These are phyloP conservation scores for Dictyostelium firmibasis DNA, from an alignment of 78 protist species.

Conservation along the genomic window DNA sequence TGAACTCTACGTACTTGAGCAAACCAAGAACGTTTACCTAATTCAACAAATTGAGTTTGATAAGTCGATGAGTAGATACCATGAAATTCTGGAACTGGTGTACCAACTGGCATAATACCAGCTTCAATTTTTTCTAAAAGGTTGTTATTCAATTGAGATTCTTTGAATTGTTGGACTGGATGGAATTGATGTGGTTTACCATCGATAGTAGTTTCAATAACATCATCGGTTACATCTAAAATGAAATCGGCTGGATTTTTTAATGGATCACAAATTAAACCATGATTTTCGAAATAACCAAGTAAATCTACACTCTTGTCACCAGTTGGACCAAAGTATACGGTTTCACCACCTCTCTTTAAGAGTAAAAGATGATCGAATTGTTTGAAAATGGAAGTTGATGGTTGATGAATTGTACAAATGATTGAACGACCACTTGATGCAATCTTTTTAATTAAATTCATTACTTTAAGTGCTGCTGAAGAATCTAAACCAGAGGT, in stretches of 20 bases:
- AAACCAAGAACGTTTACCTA: constrained; percentile 33
- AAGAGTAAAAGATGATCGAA: constrained; percentile 88
- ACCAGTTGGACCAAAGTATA: constrained; percentile 88
- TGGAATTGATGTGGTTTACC: constrained; percentile 10
- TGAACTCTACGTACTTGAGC: constrained; percentile 50
- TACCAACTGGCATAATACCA: constrained; percentile 59
- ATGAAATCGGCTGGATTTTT: constrained; percentile 83
- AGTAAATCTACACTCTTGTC: constrained; percentile 14
- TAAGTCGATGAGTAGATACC: constrained; percentile 26
- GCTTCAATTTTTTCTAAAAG: constrained; percentile 11
- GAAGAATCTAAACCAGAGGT: constrained; percentile 82
- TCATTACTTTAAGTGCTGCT: constrained; percentile 76
- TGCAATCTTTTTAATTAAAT: constrained; percentile 69
- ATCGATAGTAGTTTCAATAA: neutral
- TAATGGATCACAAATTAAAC: constrained; percentile 41
- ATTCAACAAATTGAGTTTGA: constrained; percentile 29
- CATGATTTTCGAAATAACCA: constrained; percentile 40
- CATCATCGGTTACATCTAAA: constrained; percentile 74
- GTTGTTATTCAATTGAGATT: constrained; percentile 11
- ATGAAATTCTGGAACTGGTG: constrained; percentile 52
- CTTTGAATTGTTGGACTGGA: constrained; percentile 23
- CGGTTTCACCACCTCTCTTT: constrained; percentile 84
- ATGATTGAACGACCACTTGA: constrained; percentile 76
- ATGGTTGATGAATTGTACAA: constrained; percentile 83
- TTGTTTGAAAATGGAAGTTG: constrained; percentile 74